Evolutionary conservation across 2,329 filamentous ascomycete species (phyloP).

Genomic region (Fusarium neocosmosporiellum): DNA sequence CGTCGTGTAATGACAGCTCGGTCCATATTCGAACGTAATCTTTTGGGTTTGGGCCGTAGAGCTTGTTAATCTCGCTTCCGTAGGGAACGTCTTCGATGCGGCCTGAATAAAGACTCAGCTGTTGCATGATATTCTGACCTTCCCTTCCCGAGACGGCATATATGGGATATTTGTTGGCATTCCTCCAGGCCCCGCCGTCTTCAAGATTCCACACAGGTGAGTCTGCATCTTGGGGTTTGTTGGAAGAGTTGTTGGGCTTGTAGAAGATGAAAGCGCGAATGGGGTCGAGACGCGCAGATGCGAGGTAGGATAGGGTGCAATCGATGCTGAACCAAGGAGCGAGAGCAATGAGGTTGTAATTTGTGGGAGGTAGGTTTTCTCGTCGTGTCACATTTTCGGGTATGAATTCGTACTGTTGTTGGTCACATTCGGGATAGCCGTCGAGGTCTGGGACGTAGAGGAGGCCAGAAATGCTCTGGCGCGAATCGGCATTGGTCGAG

Average conservation of each 20-base stretch:
- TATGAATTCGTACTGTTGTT: constrained; percentile 72
- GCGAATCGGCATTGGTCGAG: constrained; percentile 69
- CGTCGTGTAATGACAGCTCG: constrained; percentile 60
- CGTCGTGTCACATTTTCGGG: constrained; percentile 80
- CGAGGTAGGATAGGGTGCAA: constrained; percentile 80
- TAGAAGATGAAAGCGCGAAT: constrained; percentile 75
- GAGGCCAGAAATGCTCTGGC: constrained; percentile 77
- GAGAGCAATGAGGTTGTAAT: constrained; percentile 82
- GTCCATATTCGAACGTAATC: constrained; percentile 72
- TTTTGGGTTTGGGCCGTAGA: constrained; percentile 65
- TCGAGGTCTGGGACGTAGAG: constrained; percentile 84
- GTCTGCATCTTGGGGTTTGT: constrained; percentile 72
- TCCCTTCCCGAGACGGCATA: constrained; percentile 80
- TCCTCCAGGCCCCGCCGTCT: constrained; percentile 78
- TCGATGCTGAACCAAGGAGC: constrained; percentile 84
- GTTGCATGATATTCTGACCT: constrained; percentile 75
- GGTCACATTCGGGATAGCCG: constrained; percentile 68
- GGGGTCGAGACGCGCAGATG: constrained; percentile 66
- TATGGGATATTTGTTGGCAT: constrained; percentile 78
- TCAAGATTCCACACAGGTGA: constrained; percentile 77
- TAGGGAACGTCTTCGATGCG: constrained; percentile 72
- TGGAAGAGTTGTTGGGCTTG: constrained; percentile 64
- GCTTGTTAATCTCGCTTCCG: constrained; percentile 64
- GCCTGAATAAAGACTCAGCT: constrained; percentile 82
- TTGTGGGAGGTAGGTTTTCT: constrained; percentile 73